Evolutionary conservation across 2,329 filamentous ascomycete species (phyloP), one percentile per base, ranked within the genome.

Genomic region (Colletotrichum zoysiae): DNA sequence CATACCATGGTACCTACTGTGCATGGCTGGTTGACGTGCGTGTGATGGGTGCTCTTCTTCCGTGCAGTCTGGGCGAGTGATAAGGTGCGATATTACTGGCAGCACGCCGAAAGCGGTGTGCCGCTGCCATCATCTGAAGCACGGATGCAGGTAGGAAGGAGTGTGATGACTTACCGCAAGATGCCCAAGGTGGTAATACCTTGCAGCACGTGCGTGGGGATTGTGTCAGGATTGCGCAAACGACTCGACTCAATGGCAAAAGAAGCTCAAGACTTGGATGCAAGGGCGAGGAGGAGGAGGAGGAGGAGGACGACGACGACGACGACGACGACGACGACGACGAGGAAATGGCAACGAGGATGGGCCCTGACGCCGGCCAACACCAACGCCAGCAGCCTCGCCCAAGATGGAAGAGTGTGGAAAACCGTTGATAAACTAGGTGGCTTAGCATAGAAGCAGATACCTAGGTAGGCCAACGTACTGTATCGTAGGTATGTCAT

Each of bases 161-260:
- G 18, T 50, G 30, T 33, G 40, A 51, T 57, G 30, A 16, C 18
- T 5, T 48, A 46, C 11, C 44, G 44, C 44, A 8, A 46, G 20
- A 7, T n/a, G 20, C n/a, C 46, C 3, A 23, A n/a, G 9, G 46
- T 48, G 20, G 46, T 42, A 9, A 20, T 55, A n/a, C 48, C 35
- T 56, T 44, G 26, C 23, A 44, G 38, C 35, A 64, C 48, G 55
- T 38, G 38, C 48, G 69, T 68, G 65, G 65, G 44, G 51, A 48
- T 53, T 46, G 57, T 55, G 57, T 48, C 58, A 58, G 68, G 51
- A 71, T 71, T 68, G 68, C 68, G 65, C 65, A 71, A 68, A 68
- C 65, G 65, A 63, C 26, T 26, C 16, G 9, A 30, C 30, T 30
- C 9, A 35, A 55, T 42, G 26, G 40, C 16, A 23, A 40, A 16